Evolutionary conservation across 306 rosid genomes (phyloP), one percentile per base, ranked within the genome.

Genomic region (Cyclanthera cordifolia): DNA sequence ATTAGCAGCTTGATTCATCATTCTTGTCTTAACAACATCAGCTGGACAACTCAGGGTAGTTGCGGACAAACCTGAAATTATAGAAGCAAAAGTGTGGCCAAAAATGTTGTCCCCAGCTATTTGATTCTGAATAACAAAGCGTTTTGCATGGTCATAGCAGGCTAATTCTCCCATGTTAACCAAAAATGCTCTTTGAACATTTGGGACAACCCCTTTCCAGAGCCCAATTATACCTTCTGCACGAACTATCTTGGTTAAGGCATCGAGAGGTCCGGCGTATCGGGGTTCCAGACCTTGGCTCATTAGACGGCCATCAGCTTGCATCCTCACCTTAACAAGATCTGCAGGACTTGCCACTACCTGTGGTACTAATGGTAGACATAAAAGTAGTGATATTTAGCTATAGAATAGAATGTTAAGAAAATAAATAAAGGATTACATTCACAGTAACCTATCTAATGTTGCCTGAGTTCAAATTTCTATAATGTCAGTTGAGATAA

Each of bases 251-350:
- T 84, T 83, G 72, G 65, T 82, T 2, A 93, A 78, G 69, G 94
- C 96, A 74, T 93, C 86, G 24, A 84, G 66, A 34, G 88, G 75
- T n/a, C 96, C 95, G 0, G 77, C 80, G 80, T 93, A 93, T 73
- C 93, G 74, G 57, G 88, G 96, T 75, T 76, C 81, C 54, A 82
- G 78, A 76, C 84, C 90, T 73, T 79, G 88, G 80, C 83, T 77
- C 70, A 32, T 82, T 83, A 82, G 60, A 9, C 74, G 84, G 21
- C 96, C 86, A 65, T 89, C 96, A 2, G 93, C 90, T 83, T 89
- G 96, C 95, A 93, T 84, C 80, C 98, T 84, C 79, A 93, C 96
- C 84, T 93, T 93, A 51, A 86, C 87, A 79, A 93, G 98, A 85
- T 89, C 95, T 27, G 95, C 93, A 19, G 96, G 98, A 81, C 96